Conservation (phyloP, 495 filamentous ascomycete genomes). For the Barbatosphaeria neglecta region DNA sequence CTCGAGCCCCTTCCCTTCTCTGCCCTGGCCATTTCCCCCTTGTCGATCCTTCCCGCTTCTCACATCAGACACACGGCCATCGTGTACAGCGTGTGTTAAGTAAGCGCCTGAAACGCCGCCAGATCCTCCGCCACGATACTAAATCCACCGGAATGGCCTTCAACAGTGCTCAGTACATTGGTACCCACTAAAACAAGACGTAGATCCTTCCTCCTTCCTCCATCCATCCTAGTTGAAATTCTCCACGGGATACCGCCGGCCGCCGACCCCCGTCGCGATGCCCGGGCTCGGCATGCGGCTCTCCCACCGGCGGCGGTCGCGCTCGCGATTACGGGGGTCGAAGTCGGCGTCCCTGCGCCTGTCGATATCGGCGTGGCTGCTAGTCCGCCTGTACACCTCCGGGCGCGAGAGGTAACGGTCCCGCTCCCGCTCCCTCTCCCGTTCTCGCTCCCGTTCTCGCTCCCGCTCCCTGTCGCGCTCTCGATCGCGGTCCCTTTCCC, state of each 20-base stretch:
- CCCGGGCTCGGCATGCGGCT: conserved; percentile 16
- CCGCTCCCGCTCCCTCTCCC: conserved; percentile 14
- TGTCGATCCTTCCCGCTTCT: too few species aligned
- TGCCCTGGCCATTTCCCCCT: too few species aligned
- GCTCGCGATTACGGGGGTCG: conserved; percentile 3
- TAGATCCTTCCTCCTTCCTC: background rate
- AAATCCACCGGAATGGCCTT: background rate
- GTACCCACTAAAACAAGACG: background rate
- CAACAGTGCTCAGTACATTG: background rate
- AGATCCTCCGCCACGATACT: too few species aligned
- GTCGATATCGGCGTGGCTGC: conserved; percentile 21
- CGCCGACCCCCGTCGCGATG: conserved; percentile 20
- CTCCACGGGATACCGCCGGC: conserved; percentile 19
- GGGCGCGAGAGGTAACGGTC: conserved; percentile 11
- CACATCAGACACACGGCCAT: too few species aligned
- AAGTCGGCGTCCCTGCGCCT: conserved; percentile 5
- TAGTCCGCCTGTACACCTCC: conserved; percentile 12
- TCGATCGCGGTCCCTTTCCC: conserved; percentile 8
- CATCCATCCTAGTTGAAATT: background rate
- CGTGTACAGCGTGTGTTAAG: too few species aligned
- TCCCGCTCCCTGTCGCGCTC: conserved; percentile 6
- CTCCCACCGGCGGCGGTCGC: conserved; percentile 1
- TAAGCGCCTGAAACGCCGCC: too few species aligned
- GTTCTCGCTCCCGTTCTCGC: conserved; percentile 7
- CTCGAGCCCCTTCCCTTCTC: too few species aligned